Percentiles rank a stretch among this genome's conserved stretches.
Evolutionary conservation across 2,329 filamentous ascomycete species (phyloP).

Genomic region (Pyricularia pennisetigena): DNA sequence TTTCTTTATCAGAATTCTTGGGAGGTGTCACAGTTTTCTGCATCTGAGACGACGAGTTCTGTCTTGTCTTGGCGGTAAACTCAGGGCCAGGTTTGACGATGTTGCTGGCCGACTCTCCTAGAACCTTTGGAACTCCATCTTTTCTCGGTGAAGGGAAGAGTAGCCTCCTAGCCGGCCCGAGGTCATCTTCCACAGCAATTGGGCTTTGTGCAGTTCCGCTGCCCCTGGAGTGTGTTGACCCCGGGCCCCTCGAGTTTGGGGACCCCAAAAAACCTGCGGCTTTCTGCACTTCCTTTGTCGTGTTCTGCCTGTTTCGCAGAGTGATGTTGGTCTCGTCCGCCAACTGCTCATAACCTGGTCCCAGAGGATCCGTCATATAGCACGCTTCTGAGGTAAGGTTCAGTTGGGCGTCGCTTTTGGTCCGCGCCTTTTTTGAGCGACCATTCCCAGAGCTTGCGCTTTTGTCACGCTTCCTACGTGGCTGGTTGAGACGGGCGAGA

Average conservation of each 20-base stretch:
- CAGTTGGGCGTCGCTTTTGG: constrained; percentile 33
- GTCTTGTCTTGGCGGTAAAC: constrained; percentile 20
- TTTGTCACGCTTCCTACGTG: constrained; percentile 33
- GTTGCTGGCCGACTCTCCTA: constrained; percentile 48
- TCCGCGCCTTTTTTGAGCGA: constrained; percentile 36
- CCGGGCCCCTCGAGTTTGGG: constrained; percentile 22
- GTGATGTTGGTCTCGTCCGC: constrained; percentile 5
- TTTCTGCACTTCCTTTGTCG: not conserved
- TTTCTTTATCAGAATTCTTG: constrained; percentile 19
- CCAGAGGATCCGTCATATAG: constrained; percentile 41
- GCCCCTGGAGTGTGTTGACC: constrained; percentile 43
- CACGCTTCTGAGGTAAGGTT: constrained; percentile 45
- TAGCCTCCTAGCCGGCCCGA: constrained; percentile 54
- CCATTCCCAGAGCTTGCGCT: constrained; percentile 26
- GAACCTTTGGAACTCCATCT: constrained; percentile 49
- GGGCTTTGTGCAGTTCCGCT: constrained; percentile 48
- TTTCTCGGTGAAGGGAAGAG: constrained; percentile 71
- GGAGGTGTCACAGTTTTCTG: constrained; percentile 31
- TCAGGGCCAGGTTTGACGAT: constrained; percentile 30
- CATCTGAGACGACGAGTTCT: constrained; percentile 21
- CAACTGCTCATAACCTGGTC: constrained; percentile 27
- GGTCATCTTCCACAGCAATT: constrained; percentile 39
- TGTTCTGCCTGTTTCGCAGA: not conserved
- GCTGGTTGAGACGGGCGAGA: constrained; percentile 39
- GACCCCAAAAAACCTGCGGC: constrained; percentile 9